Base-by-base conservation (phyloP, 495 filamentous ascomycete species). In the Neurospora sp. region DNA sequence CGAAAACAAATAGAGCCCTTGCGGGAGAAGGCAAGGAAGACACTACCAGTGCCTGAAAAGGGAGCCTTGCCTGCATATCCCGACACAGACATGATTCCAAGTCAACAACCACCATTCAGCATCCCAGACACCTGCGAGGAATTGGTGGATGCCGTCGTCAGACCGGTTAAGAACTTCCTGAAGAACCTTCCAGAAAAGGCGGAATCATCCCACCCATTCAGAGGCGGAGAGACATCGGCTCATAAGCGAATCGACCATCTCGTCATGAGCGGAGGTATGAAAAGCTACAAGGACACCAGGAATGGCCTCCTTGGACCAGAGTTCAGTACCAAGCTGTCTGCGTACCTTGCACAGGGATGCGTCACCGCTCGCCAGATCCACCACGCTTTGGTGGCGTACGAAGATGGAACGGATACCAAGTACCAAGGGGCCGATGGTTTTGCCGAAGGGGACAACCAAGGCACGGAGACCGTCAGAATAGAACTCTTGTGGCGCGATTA, bases 401-500 rank as follows among this genome's bases (percentile, higher is more conserved):
- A 94, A 80, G 80, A 88, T 66, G 89, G 88, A 70, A 84, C 85
- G n/a, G 79, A 83, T 37, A 73, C 80, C 41, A 73, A 71, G 4
- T 80, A 79, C 8, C 72, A 75, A 14, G 71, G 78, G 5, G 80
- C 81, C 4, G 71, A 78, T 3, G 90, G 88, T 9, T 92, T 87
- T 71, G 90, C 88, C 11, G 82, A 88, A 31, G 91, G 91, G 4
- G 88, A 92, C 76, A 91, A 88, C 77, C 86, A 88, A 70, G 91
- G 92, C n/a, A 91, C 90, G 0, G 83, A 84, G n/a, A 83, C 80
- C 5, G 83, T 93, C 10, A 88, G 92, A 2, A 90, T 92, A 72
- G 90, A 94, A 74, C 83, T 94, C 1, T 82, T 93, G 1, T 93
- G 91, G 90, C 84, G 91, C 5, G 91, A 93, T 80, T 93, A 93